phyloP scores from a whole-genome alignment of 2,329 filamentous ascomycete genomes.

The Coniochaeta sp. region DNA sequence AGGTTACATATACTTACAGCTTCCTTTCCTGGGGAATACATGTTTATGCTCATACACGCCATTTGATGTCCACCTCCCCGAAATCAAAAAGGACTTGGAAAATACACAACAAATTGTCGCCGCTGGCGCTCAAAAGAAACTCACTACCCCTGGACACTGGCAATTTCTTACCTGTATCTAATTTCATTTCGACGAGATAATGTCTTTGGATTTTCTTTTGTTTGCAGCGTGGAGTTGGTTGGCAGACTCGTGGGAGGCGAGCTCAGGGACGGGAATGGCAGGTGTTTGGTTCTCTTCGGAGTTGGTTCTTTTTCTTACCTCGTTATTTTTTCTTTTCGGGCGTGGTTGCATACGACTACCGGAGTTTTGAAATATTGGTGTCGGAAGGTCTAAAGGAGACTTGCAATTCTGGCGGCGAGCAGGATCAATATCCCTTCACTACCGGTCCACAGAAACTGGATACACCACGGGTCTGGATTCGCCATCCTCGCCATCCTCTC shows the following conservation, averaged over 20 bases:
- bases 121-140: neutral
- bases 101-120: neutral
- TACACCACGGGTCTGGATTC: neutral
- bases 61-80: neutral
- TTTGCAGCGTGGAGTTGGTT: constrained; percentile 14
- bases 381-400: neutral
- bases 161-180: neutral
- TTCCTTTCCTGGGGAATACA: neutral
- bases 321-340: neutral
- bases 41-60: neutral
- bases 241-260: neutral
- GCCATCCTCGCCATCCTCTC: neutral
- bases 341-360: neutral
- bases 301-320: neutral
- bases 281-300: neutral
- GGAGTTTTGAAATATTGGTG: neutral
- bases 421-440: neutral
- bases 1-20: neutral
- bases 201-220: constrained; percentile 4
- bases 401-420: neutral
- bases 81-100: neutral
- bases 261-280: neutral
- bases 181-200: neutral
- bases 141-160: neutral
- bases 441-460: neutral